phyloP scores from a whole-genome alignment of 345 rosid genomes.

The Eucalyptus regnans region DNA sequence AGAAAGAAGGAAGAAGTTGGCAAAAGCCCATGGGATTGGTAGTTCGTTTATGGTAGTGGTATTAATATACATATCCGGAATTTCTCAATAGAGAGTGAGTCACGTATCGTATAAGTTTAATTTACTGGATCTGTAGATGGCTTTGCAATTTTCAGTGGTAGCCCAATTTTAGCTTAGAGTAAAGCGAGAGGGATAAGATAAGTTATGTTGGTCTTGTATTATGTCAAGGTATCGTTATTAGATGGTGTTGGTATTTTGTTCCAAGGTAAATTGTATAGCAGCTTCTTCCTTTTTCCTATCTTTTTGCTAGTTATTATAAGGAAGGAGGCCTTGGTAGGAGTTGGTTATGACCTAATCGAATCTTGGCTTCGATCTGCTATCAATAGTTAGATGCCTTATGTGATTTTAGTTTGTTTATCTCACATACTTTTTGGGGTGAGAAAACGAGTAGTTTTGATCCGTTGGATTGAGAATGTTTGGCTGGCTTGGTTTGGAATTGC shows the following conservation, averaged over 20 bases:
- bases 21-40: conserved; percentile 55
- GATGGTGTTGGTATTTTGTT: background rate
- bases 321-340: background rate
- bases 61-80: background rate
- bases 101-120: background rate
- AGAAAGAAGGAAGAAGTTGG: conserved; percentile 80
- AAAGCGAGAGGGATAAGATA: background rate
- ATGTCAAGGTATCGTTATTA: background rate
- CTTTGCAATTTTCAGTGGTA: background rate
- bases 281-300: background rate
- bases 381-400: background rate
- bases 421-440: background rate
- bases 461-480: background rate
- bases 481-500: background rate
- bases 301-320: background rate
- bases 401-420: background rate
- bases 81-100: background rate
- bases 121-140: background rate
- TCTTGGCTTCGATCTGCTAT: too few species aligned
- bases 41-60: background rate
- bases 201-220: background rate
- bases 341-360: background rate
- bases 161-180: background rate
- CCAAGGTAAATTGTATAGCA: background rate
- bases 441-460: background rate